Evolutionary conservation across 108 stramenopile genomes (phyloP), one percentile per base, ranked within the genome.

Genomic region (Schizochytrium sp.): DNA sequence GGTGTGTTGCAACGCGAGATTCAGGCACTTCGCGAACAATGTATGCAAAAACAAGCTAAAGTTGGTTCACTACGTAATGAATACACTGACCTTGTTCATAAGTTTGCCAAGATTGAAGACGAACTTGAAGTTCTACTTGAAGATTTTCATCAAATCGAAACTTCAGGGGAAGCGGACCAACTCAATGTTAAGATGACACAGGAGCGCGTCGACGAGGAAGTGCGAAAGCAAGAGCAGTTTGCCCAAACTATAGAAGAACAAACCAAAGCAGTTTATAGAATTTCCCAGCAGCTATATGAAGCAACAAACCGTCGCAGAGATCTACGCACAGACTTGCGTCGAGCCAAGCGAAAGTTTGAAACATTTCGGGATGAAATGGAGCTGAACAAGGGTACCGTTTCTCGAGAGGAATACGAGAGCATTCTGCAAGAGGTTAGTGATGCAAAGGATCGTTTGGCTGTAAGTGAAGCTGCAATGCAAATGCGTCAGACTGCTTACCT

Each of bases 191-290:
- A 42, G 5, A 28, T 49, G 15, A 55, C 55, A n/a, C 76, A 83
- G 53, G 28, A 17, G 45, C 47, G 40, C 15, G 50, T 83, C 50
- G 76, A 83, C 76, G 76, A 49, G 47, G 76, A 83, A 28, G 53
- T 55, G 15, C 47, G 76, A 7, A 83, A 83, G 76, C 76, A 83
- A 10, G 76, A 83, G n/a, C 76, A 55, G 76, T 28, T 83, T 10
- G 47, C 53, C 50, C 0, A n/a, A 5, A 38, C 53, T 7, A 42
- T 83, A 13, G 76, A 83, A 13, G 76, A 83, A 10, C 47, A 49
- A 40, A 55, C 50, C 10, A 49, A 55, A 50, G 76, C 47, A 13
- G 50, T 83, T 5, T 55, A 83, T 28, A 17, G 53, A n/a, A 55
- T 55, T 40, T 83, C 76, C 45, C 47, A 83, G 53, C 50, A 55